phyloP scores from a whole-genome alignment of 768 basidiomycete species.

The Boletus fagicola region DNA sequence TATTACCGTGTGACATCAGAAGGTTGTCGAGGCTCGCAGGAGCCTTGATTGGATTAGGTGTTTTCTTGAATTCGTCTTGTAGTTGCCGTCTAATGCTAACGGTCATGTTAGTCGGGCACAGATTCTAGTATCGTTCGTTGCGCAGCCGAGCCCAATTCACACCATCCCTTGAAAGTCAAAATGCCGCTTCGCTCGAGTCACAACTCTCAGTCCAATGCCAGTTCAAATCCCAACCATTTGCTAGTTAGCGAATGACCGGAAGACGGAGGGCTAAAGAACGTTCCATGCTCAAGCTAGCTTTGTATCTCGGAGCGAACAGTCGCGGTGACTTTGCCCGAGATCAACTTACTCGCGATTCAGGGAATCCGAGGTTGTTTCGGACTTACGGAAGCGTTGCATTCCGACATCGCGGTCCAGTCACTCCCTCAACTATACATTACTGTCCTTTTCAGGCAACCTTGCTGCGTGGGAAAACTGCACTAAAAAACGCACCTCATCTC shows the following conservation, averaged over 20 bases:
- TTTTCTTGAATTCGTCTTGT: not conserved
- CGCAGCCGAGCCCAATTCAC: not conserved
- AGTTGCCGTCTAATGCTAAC: not conserved
- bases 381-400: not conserved
- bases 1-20: too few species aligned
- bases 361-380: not conserved
- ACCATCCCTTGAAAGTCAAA: not conserved
- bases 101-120: not conserved
- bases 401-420: not conserved
- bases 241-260: not conserved
- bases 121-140: not conserved
- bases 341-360: not conserved
- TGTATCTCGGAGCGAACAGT: not conserved
- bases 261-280: not conserved
- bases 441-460: too few species aligned
- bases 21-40: not conserved
- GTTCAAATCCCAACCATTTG: not conserved
- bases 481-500: too few species aligned
- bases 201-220: not conserved
- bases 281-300: not conserved
- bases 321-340: not conserved
- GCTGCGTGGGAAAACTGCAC: too few species aligned
- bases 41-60: not conserved
- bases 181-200: not conserved
- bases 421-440: too few species aligned